Evolutionary conservation across 768 basidiomycete genomes (phyloP).

Genomic region (Gautieria morchelliformis): DNA sequence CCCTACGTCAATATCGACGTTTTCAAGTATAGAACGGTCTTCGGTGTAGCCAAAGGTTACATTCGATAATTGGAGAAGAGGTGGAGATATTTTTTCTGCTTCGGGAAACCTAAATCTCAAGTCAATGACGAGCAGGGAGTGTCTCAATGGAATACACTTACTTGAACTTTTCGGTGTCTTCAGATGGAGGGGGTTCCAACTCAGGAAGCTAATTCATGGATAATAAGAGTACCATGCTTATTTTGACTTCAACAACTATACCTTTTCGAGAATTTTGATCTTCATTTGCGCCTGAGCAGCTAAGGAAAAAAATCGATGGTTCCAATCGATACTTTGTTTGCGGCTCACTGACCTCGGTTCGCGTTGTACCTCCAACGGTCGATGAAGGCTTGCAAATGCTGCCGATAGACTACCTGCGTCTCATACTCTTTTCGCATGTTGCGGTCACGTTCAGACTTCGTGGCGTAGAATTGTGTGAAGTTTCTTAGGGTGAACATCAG

Average conservation of each 20-base stretch:
- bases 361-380: conserved; percentile 98
- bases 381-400: conserved; percentile 95
- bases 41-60: conserved; percentile 81
- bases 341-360: conserved; percentile 50
- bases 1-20: conserved; percentile 82
- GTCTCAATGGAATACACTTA: conserved; percentile 18
- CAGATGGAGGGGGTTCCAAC: conserved; percentile 83
- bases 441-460: conserved; percentile 88
- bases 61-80: conserved; percentile 84
- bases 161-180: conserved; percentile 92
- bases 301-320: conserved; percentile 16
- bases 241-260: conserved; percentile 27
- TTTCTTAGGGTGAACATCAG: conserved; percentile 41
- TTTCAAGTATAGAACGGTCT: conserved; percentile 68
- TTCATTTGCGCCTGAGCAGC: conserved; percentile 81
- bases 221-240: neutral
- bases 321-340: neutral
- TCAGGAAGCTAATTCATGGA: conserved; percentile 62
- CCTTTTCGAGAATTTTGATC: conserved; percentile 67
- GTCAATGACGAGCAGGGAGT: neutral
- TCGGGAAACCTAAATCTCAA: conserved; percentile 69
- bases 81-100: conserved; percentile 95
- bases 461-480: conserved; percentile 98
- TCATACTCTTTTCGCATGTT: conserved; percentile 94
- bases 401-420: conserved; percentile 88